Conservation (phyloP, 441 rosid genomes). For the Populus trichocarpa region DNA sequence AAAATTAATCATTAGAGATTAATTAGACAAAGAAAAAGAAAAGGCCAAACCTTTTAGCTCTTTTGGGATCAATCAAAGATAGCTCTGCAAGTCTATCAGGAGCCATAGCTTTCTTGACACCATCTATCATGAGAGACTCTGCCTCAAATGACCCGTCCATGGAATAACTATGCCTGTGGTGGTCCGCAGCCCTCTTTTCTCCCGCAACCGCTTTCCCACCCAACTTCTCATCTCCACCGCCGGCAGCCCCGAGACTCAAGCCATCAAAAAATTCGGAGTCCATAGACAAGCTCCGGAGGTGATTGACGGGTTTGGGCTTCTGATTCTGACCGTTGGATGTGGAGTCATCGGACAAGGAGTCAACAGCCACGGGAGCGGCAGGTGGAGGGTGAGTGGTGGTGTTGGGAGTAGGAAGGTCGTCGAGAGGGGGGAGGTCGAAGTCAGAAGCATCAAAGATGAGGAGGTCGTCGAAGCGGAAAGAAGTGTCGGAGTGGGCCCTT, state of each 20-base stretch:
- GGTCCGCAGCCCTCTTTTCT: constrained; percentile 39
- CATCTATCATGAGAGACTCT: constrained; percentile 53
- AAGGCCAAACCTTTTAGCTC: constrained; percentile 72
- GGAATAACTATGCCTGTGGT: constrained; percentile 76
- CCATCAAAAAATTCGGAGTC: constrained; percentile 88
- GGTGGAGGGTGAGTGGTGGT: constrained; percentile 13
- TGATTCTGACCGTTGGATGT: constrained; percentile 41
- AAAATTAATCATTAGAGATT: not conserved
- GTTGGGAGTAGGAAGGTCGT: constrained; percentile 48
- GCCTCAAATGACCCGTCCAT: constrained; percentile 82
- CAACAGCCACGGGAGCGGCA: constrained; percentile 35
- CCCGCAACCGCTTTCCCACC: constrained; percentile 27
- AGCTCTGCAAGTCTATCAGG: constrained; percentile 87
- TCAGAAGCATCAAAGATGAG: constrained; percentile 84
- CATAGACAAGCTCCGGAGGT: constrained; percentile 82
- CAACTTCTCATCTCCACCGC: constrained; percentile 31
- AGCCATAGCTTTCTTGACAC: constrained; percentile 74
- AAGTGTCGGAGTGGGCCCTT: constrained; percentile 86
- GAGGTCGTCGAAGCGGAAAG: constrained; percentile 85
- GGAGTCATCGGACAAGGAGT: constrained; percentile 65
- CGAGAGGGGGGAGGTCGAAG: constrained; percentile 73
- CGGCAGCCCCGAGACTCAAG: constrained; percentile 27
- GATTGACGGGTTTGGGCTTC: constrained; percentile 40
- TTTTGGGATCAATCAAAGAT: constrained; percentile 84
- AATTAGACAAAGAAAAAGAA: not conserved